Evolutionary conservation across 495 filamentous ascomycete genomes (phyloP), one percentile per base, ranked within the genome.

Genomic region (Aspergillus avenaceus): DNA sequence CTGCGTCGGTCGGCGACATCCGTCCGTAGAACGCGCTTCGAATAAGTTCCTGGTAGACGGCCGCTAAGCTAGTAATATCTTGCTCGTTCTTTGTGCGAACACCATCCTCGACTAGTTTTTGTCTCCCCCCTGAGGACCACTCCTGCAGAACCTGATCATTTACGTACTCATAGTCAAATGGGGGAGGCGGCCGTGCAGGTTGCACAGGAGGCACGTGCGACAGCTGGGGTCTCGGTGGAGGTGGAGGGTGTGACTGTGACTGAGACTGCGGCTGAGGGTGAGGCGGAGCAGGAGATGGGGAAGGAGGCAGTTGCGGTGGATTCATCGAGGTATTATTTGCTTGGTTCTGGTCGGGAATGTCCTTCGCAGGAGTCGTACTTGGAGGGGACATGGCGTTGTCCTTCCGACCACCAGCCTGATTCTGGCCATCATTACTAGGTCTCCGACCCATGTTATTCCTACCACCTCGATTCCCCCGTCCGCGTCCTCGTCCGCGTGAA

Each of bases 1-100:
- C 91, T 42, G 85, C 84, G 48, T 92, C 85, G 4, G 64, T 59
- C 14, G 87, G 73, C 19, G 76, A 69, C 19, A 96, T 58, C 41
- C 82, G 75, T n/a, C 75, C 78, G 55, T 90, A 85, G 7, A 91
- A 62, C 34, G 81, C 83, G 32, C 88, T 80, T 37, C 81, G 77
- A 18, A 93, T 75, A 21, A 97, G 74, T 60, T 99, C 95, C 64
- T 97, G 89, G 54, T 91, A 91, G 19, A 96, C 71, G 9, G 76
- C 79, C 26, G 82, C 78, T 25, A 96, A 71, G 47, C 75, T 75
- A 27, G 83, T 63, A 18, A 79, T 61, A 62, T 95, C 87, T 53
- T 85, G 78, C 52, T 84, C 77, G 24, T 78, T 66, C 40, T 79
- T 78, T 22, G 82, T 84, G 50, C 81, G 56, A 4, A 59, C 47